Conservation (phyloP, 345 rosid genomes). For the Limnanthes douglasii region DNA sequence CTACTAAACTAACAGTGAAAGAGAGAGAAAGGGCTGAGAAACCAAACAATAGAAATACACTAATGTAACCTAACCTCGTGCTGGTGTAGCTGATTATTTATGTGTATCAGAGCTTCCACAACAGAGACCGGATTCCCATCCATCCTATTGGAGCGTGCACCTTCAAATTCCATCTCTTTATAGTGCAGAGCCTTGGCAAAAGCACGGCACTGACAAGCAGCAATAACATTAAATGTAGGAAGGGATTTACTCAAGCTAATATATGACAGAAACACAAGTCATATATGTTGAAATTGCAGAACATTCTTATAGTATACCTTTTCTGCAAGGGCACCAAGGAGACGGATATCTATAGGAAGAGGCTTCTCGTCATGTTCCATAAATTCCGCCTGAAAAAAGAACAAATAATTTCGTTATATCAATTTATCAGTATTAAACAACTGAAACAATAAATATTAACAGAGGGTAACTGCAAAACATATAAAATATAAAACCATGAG, state of each 20-base stretch:
- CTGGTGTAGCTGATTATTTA: slow-evolving; percentile 95
- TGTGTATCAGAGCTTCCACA: slow-evolving; percentile 94
- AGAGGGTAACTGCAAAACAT: too few relatives aligned
- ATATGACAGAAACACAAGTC: too few relatives aligned
- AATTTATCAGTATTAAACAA: too few relatives aligned
- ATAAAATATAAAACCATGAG: too few relatives aligned
- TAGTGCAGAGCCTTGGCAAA: slow-evolving; percentile 98
- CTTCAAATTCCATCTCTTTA: slow-evolving; percentile 99
- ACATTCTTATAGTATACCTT: slow-evolving; percentile 36
- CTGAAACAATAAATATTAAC: too few relatives aligned
- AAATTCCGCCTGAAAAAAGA: slow-evolving; percentile 81
- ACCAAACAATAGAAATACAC: slow-evolving; percentile 3
- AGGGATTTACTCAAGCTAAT: too few relatives aligned
- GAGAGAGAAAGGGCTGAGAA: slow-evolving; percentile 4
- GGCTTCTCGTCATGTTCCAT: slow-evolving; percentile 99
- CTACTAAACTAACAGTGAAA: neutral
- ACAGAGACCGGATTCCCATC: slow-evolving; percentile 97
- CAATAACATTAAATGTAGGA: neutral
- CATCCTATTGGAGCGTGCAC: slow-evolving; percentile 73
- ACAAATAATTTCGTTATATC: too few relatives aligned
- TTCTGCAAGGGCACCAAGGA: slow-evolving; percentile 98
- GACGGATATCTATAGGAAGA: slow-evolving; percentile 97
- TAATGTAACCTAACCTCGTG: slow-evolving; percentile 46
- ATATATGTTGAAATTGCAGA: too few relatives aligned
- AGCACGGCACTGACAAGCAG: slow-evolving; percentile 61